These are phyloP conservation scores for Agaricus sinodeliciosus DNA, from an alignment of 768 basidiomycete species.

Conservation along the genomic window DNA sequence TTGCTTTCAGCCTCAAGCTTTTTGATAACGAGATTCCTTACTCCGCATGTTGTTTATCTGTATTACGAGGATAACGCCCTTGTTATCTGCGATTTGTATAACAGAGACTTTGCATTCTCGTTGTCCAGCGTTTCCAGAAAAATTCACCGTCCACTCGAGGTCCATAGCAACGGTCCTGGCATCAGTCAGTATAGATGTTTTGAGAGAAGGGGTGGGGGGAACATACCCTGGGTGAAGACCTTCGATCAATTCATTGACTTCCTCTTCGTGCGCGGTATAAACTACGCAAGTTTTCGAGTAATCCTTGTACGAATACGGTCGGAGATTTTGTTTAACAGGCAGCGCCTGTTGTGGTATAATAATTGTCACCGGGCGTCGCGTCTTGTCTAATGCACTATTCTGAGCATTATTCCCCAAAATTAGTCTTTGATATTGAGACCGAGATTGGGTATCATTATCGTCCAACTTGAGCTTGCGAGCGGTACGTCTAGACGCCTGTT, in stretches of 20 bases:
- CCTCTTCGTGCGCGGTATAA: conserved; percentile 22
- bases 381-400: no score
- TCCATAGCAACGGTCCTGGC: conserved; percentile 25
- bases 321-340: conserved; percentile 3
- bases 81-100: conserved; percentile 25
- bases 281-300: conserved; percentile 21
- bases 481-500: not conserved
- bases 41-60: conserved; percentile 24
- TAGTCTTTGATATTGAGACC: no score
- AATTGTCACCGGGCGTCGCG: no score
- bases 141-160: conserved; percentile 26
- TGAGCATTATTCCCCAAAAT: no score
- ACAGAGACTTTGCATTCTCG: conserved; percentile 21
- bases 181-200: not conserved
- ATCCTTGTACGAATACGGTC: conserved; percentile 23
- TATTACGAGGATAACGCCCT: conserved; percentile 24
- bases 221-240: conserved; percentile 19
- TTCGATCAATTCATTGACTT: conserved; percentile 24
- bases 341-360: not conserved
- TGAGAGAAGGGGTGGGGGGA: not conserved
- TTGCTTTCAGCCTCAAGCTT: not conserved
- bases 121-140: not conserved
- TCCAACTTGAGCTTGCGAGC: not conserved
- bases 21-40: conserved; percentile 12
- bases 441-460: not conserved